Conservation (phyloP, 345 rosid genomes). For the Lepidium aucheri region DNA sequence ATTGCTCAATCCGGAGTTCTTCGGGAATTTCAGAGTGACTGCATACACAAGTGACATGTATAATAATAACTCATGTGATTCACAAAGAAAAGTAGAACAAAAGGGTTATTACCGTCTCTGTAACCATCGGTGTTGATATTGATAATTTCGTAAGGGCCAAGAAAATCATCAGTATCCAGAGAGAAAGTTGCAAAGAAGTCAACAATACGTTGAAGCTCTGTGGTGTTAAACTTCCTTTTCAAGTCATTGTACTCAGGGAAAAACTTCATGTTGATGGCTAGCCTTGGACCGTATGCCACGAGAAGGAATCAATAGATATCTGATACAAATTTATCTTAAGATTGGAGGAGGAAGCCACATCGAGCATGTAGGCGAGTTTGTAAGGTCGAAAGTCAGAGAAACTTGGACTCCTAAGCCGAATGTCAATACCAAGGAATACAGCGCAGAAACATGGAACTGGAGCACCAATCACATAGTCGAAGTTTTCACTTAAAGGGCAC, state of each 20-base stretch:
- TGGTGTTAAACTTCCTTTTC: constrained; percentile 22
- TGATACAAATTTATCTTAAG: constrained; percentile 37
- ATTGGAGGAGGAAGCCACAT: constrained; percentile 2
- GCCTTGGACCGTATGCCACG: constrained; percentile 43
- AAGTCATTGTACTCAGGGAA: constrained; percentile 24
- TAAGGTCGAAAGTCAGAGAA: constrained; percentile 41
- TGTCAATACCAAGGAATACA: constrained; percentile 36
- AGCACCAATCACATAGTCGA: constrained; percentile 29
- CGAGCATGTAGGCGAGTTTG: not conserved
- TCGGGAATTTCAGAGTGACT: not conserved
- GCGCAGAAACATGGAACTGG: constrained; percentile 47
- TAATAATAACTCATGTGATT: not conserved
- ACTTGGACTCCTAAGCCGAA: constrained; percentile 48
- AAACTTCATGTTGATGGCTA: constrained; percentile 34
- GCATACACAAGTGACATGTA: not conserved
- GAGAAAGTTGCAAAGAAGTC: constrained; percentile 30
- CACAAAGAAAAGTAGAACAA: not conserved
- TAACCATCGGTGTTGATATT: constrained; percentile 26
- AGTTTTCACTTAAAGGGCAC: constrained; percentile 26
- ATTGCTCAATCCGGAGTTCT: constrained; percentile 22
- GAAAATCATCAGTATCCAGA: constrained; percentile 19
- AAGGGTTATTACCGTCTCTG: constrained; percentile 25
- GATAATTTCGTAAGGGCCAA: constrained; percentile 53
- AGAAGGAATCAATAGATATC: constrained; percentile 23
- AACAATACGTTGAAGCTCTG: constrained; percentile 27